Evolutionary conservation across 768 basidiomycete species (phyloP).

Genomic region (Cytidiella melzeri): DNA sequence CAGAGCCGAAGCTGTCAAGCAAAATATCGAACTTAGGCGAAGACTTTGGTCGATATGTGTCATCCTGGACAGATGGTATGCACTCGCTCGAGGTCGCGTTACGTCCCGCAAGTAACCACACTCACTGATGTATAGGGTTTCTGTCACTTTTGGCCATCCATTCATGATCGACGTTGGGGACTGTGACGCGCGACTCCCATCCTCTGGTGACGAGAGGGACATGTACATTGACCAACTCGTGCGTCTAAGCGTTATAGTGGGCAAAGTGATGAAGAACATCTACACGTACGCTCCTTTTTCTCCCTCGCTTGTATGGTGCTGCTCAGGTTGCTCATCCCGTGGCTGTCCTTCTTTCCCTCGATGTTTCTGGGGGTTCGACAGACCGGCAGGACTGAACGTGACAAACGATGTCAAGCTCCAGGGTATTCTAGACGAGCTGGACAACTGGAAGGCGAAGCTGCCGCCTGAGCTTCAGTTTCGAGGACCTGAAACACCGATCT

Average conservation of each 20-base stretch:
- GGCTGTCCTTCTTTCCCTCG: too few relatives aligned
- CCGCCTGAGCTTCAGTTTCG: conserved; percentile 74
- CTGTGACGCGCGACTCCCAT: conserved; percentile 91
- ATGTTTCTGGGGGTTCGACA: too few relatives aligned
- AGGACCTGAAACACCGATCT: conserved; percentile 59
- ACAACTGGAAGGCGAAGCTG: conserved; percentile 72
- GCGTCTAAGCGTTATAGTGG: conserved; percentile 85
- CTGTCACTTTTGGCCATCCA: conserved; percentile 87
- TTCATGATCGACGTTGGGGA: conserved; percentile 96
- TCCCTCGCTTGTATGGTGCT: conserved; percentile 6
- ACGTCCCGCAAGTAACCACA: background rate
- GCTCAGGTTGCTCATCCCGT: conserved; percentile 3
- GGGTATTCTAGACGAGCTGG: conserved; percentile 55
- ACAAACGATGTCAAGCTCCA: conserved; percentile 78
- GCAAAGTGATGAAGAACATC: conserved; percentile 86
- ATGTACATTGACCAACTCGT: conserved; percentile 89
- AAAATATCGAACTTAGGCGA: conserved; percentile 79
- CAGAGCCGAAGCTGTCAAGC: conserved; percentile 81
- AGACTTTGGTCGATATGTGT: conserved; percentile 94
- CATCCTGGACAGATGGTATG: conserved; percentile 83
- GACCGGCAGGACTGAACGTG: conserved; percentile 82
- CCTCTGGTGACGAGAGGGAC: conserved; percentile 74
- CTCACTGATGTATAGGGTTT: conserved; percentile 51
- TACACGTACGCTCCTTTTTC: conserved; percentile 54
- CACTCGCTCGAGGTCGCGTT: conserved; percentile 7